Evolutionary conservation across 345 rosid genomes (phyloP), one percentile per base, ranked within the genome.

Genomic region (Erodium maritimum): DNA sequence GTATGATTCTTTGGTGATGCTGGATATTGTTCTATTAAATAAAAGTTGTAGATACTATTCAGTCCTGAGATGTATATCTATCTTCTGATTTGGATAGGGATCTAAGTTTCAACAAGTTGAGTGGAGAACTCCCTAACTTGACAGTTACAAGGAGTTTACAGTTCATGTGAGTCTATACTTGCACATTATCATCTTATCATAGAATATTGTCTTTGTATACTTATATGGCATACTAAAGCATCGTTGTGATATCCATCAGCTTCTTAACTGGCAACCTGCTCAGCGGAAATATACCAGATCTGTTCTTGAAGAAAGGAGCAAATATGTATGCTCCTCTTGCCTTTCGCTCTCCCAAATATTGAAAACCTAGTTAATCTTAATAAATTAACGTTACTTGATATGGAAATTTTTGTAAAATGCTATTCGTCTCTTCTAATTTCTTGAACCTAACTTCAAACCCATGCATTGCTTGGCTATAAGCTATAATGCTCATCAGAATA

Each of bases 81-180:
- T n/a, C n/a, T n/a, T n/a, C n/a, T 62, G 37, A 6, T 17, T 67
- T 50, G 46, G 52, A 9, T 64, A 82, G 87, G 64, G 87, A 82
- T 75, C 73, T 82, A 60, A 77, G 82, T 71, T 82, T 70, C 69
- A 82, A 82, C 73, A 75, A 69, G 67, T 55, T 79, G 55, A 69
- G 57, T 56, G 84, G 82, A 56, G 64, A 34, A 51, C 61, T 79
- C 65, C 75, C 83, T 13, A 50, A 67, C 51, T 59, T 58, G 22
- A 56, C 68, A 62, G 37, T 56, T 11, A 64, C 67, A 52, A 22
- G 57, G 13, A 52, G 8, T 4, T 14, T 75, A 50, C 24, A 61
- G 29, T 79, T 72, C 59, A 51, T 82, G 84, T 77, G 77, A 73
- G 84, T 29, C 52, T 20, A 63, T 56, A 19, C 18, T 54, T 23